Percentiles rank a stretch among this genome's conserved stretches.
Conservation (phyloP, 23 red algal genomes). For the Gracilaria gracilis region DNA sequence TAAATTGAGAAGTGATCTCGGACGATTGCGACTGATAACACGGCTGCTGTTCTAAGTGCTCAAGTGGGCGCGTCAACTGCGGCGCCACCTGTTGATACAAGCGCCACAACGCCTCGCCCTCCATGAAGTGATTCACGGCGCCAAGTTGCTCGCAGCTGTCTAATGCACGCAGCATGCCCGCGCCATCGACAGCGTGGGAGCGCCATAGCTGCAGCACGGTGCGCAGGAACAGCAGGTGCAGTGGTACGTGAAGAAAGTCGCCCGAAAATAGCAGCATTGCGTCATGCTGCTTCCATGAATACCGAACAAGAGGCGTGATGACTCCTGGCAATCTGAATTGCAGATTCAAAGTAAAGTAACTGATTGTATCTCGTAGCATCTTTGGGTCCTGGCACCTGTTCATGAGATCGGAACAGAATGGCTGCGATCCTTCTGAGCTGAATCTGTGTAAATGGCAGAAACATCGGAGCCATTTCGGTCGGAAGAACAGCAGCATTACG, state of each 20-base stretch:
- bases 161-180: not conserved
- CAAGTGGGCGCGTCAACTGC: not conserved
- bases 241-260: conserved; percentile 17
- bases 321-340: too few relatives aligned
- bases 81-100: not conserved
- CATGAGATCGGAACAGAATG: too few relatives aligned
- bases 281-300: too few relatives aligned
- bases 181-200: not conserved
- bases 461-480: too few relatives aligned
- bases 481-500: too few relatives aligned
- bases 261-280: too few relatives aligned
- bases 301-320: too few relatives aligned
- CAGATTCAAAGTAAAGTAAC: too few relatives aligned
- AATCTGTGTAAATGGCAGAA: too few relatives aligned
- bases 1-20: not conserved
- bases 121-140: conserved; percentile 17
- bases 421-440: too few relatives aligned
- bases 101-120: not conserved
- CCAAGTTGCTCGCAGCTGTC: not conserved
- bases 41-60: not conserved
- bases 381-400: too few relatives aligned
- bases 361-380: too few relatives aligned
- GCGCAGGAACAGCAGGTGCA: not conserved
- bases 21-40: not conserved
- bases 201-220: not conserved